Evolutionary conservation across 2,329 filamentous ascomycete species (phyloP).

Genomic region (Monilinia fructicola): DNA sequence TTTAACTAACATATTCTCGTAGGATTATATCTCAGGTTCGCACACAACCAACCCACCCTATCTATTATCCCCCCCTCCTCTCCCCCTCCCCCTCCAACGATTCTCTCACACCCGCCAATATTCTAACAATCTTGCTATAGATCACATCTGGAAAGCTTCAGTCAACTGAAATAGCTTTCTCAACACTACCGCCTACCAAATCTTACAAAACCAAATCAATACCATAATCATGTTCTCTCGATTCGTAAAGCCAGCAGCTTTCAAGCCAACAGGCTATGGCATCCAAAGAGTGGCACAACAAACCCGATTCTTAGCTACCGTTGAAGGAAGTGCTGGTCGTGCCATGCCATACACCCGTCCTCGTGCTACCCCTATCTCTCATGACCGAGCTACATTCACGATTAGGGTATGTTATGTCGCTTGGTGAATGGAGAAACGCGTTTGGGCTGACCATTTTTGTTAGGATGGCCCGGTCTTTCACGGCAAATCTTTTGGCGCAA

Average conservation of each 20-base stretch:
- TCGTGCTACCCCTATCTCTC: conserved; percentile 65
- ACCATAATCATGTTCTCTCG: conserved; percentile 58
- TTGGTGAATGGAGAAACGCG: not conserved
- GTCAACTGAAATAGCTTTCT: conserved; percentile 41
- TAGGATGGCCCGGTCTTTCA: conserved; percentile 94
- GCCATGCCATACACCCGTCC: conserved; percentile 60
- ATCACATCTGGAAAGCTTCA: conserved; percentile 48
- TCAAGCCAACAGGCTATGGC: conserved; percentile 39
- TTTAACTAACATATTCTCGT: conserved; percentile 46
- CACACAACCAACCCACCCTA: conserved; percentile 17
- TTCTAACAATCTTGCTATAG: conserved; percentile 35
- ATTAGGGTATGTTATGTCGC: conserved; percentile 65
- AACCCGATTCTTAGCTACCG: conserved; percentile 60
- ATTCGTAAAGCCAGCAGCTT: conserved; percentile 56
- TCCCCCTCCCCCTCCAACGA: conserved; percentile 13
- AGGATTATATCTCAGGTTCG: conserved; percentile 76
- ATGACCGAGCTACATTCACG: conserved; percentile 86
- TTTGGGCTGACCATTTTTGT: conserved; percentile 36
- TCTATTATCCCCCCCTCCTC: conserved; percentile 6
- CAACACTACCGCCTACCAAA: conserved; percentile 28
- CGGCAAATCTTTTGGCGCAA: conserved; percentile 94
- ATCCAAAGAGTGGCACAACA: conserved; percentile 40
- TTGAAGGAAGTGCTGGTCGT: conserved; percentile 68
- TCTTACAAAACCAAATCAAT: conserved; percentile 31
- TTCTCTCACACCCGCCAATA: conserved; percentile 32